Conservation (phyloP, 495 filamentous ascomycete species). For the Xylaria acuta region DNA sequence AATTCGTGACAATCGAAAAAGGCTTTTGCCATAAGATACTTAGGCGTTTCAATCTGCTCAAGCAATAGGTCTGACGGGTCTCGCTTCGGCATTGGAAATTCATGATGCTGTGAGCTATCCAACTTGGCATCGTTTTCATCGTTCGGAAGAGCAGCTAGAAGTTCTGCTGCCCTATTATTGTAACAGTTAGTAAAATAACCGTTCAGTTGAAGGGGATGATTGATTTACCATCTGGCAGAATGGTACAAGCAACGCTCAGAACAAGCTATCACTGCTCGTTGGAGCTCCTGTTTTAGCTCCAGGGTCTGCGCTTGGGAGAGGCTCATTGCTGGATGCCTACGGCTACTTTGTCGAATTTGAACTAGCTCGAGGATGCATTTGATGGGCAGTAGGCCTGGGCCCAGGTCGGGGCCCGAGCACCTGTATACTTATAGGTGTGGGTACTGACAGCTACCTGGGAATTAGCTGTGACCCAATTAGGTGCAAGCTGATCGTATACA, state of each 20-base stretch:
- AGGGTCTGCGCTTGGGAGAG: background rate
- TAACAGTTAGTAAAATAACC: background rate
- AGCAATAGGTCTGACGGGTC: background rate
- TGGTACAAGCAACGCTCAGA: background rate
- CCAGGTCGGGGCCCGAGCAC: background rate
- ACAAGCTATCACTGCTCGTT: background rate
- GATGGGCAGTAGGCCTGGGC: background rate
- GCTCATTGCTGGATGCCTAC: background rate
- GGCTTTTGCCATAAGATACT: background rate
- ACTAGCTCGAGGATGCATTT: background rate
- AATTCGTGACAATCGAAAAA: background rate
- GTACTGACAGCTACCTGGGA: background rate
- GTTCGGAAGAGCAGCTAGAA: background rate
- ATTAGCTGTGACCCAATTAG: background rate
- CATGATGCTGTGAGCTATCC: background rate
- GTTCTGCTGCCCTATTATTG: background rate
- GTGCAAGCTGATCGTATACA: background rate
- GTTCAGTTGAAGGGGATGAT: background rate
- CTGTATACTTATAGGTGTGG: background rate
- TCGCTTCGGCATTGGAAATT: background rate
- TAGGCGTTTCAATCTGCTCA: background rate
- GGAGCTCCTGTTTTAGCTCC: background rate
- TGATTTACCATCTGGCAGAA: background rate
- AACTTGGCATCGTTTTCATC: background rate
- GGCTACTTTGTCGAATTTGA: background rate